phyloP scores from a whole-genome alignment of 768 basidiomycete genomes.

The Dentipellis sp. region DNA sequence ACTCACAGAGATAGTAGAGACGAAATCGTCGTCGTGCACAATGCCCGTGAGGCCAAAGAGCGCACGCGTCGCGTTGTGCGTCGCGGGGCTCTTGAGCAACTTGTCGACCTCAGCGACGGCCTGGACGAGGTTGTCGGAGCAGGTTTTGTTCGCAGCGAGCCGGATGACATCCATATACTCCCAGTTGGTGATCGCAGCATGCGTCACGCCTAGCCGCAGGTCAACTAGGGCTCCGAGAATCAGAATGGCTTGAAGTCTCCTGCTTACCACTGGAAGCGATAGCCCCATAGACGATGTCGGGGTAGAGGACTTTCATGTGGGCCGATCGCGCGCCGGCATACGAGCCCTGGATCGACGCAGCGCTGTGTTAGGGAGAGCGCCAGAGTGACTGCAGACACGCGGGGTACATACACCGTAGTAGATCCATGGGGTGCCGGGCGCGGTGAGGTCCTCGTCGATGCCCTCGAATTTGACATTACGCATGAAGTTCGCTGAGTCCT shows the following conservation, averaged over 20 bases:
- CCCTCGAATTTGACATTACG: slow-evolving; percentile 64
- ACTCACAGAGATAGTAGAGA: slow-evolving; percentile 49
- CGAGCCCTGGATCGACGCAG: background rate
- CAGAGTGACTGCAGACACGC: background rate
- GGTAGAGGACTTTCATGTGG: slow-evolving; percentile 83
- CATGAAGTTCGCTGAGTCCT: slow-evolving; percentile 92
- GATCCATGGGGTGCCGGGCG: slow-evolving; percentile 76
- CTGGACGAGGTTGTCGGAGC: slow-evolving; percentile 50
- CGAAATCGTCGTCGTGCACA: slow-evolving; percentile 72
- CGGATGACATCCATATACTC: slow-evolving; percentile 86
- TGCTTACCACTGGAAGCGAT: slow-evolving; percentile 76
- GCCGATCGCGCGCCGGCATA: slow-evolving; percentile 85
- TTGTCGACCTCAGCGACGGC: slow-evolving; percentile 53
- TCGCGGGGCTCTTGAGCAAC: slow-evolving; percentile 38
- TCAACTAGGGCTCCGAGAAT: background rate
- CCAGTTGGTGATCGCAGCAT: slow-evolving; percentile 76
- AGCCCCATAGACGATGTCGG: slow-evolving; percentile 79
- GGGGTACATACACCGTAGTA: slow-evolving; percentile 72
- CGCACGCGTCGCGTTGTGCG: slow-evolving; percentile 50
- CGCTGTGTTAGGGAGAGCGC: background rate
- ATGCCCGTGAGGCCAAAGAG: slow-evolving; percentile 69
- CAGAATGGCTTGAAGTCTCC: background rate
- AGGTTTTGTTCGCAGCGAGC: slow-evolving; percentile 52
- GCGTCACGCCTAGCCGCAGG: slow-evolving; percentile 56
- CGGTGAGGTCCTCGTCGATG: slow-evolving; percentile 60